phyloP scores from a whole-genome alignment of 768 basidiomycete species.

The Exidia glandulosa region DNA sequence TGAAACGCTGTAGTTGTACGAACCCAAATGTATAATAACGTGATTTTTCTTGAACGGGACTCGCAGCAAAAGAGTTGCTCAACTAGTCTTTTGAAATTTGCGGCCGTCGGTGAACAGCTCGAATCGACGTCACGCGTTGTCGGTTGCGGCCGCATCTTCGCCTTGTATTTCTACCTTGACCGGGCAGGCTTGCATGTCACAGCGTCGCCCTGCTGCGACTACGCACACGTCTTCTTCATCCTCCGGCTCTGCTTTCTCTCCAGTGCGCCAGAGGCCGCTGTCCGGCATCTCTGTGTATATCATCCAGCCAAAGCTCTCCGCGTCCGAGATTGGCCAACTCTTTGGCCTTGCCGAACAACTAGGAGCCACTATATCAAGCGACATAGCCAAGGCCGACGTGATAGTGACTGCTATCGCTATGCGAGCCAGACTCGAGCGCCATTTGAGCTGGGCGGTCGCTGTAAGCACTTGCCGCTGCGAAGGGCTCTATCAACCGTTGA shows the following conservation, averaged over 20 bases:
- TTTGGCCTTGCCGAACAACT: constrained; percentile 4
- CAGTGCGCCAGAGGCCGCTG: neutral
- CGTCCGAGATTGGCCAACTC: constrained; percentile 9
- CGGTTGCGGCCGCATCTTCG: too few relatives aligned
- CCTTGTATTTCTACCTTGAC: too few relatives aligned
- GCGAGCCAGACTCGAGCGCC: constrained; percentile 57
- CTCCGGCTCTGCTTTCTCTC: neutral
- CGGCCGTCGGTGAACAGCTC: too few relatives aligned
- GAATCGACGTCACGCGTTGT: too few relatives aligned
- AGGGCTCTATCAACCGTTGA: too few relatives aligned
- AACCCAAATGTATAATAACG: too few relatives aligned
- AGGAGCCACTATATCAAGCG: constrained; percentile 8
- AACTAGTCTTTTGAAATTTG: too few relatives aligned
- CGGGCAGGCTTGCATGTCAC: neutral
- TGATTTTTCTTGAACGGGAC: too few relatives aligned
- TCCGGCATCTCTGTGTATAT: constrained; percentile 17
- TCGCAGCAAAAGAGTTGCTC: too few relatives aligned
- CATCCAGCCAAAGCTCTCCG: constrained; percentile 21
- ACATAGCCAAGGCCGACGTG: constrained; percentile 45
- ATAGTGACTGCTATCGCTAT: constrained; percentile 57
- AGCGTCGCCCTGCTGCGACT: neutral
- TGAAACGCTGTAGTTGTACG: too few relatives aligned
- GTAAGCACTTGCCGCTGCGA: neutral
- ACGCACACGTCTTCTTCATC: neutral
- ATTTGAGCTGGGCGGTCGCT: constrained; percentile 54